These are phyloP conservation scores for Lachnellula occidentalis DNA, from an alignment of 2,329 filamentous ascomycete species.

Conservation along the genomic window DNA sequence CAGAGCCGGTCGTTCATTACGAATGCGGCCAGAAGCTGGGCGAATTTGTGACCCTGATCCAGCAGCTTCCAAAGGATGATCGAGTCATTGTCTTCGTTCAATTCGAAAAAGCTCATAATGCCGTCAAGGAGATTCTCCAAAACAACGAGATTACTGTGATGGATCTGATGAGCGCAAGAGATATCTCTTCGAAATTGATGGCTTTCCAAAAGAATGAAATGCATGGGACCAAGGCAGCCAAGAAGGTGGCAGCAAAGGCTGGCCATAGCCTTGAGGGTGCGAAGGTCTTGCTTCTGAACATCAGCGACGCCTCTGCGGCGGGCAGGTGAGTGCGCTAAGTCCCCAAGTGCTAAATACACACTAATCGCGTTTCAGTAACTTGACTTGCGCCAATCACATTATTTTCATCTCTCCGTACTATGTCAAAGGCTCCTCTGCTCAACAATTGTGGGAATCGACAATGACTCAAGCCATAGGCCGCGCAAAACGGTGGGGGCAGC, in stretches of 20 bases:
- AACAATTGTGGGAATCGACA: slow-evolving; percentile 49
- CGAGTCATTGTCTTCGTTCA: slow-evolving; percentile 53
- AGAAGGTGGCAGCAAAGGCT: neutral
- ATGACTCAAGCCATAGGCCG: slow-evolving; percentile 62
- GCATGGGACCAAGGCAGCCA: slow-evolving; percentile 25
- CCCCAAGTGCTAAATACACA: neutral
- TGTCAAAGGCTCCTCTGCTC: slow-evolving; percentile 32
- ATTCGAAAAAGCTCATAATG: slow-evolving; percentile 31
- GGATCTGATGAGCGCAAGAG: slow-evolving; percentile 32
- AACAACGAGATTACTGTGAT: slow-evolving; percentile 29
- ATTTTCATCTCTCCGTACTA: slow-evolving; percentile 56
- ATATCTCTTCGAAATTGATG: slow-evolving; percentile 33
- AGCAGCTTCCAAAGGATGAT: slow-evolving; percentile 36
- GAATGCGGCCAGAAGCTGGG: slow-evolving; percentile 43
- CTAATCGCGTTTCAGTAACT: slow-evolving; percentile 40
- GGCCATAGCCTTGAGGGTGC: neutral
- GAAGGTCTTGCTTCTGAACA: slow-evolving; percentile 49
- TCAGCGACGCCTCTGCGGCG: slow-evolving; percentile 51
- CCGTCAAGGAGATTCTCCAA: slow-evolving; percentile 31
- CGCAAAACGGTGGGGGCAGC: slow-evolving; percentile 52
- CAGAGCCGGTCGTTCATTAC: slow-evolving; percentile 2
- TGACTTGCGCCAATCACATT: slow-evolving; percentile 59
- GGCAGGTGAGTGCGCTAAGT: slow-evolving; percentile 45
- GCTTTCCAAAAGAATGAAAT: slow-evolving; percentile 35
- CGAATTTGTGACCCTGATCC: slow-evolving; percentile 40